Base-by-base conservation (phyloP, 176 grass and related monocot species). In the Ensete glaucum region DNA sequence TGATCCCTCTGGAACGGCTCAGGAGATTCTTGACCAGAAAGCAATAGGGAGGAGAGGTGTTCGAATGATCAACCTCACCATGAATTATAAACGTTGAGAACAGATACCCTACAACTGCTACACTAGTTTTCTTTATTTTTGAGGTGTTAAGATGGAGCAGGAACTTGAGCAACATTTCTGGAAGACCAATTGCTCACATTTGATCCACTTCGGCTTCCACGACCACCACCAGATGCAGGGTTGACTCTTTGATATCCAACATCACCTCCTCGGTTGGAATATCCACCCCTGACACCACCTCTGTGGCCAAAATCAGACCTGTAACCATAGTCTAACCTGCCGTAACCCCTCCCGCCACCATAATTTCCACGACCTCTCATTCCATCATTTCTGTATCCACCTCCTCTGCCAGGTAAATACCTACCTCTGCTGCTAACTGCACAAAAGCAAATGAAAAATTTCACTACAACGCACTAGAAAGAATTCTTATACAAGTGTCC, bases 361-460 rank as follows among this genome's bases (percentile, higher is more conserved):
- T 62, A 50, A 21, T 21, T 76, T 21, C 56, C 27, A 17, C 56
- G 73, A 1, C 73, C 56, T 60, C 73, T 76, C 24, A 62, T 50
- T 17, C 56, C 56, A 2, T 62, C 29, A 49, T 50, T 76, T 55
- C 56, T 59, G 73, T 60, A 62, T 24, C 56, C 57, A 9, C 51
- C 71, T 6, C 71, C 71, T 23, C 71, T 54, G n/a, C 51, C 52
- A 73, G 71, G 52, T 54, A 54, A 11, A 73, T 55, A 73, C 19
- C 71, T 24, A 23, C 73, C 73, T 62, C 56, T 76, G 73, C 34
- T 62, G 56, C 21, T 9, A 15, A 17, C 71, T 73, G 71, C 51
- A 73, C 14, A 1, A 57, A 26, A 52, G 6, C 51, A 55, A 73
- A 54, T 26, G 21, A 54, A 54, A 11, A 72, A 72, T 50, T 3